Conservation (phyloP, 495 filamentous ascomycete species). For the Aspergillus homomorphus region DNA sequence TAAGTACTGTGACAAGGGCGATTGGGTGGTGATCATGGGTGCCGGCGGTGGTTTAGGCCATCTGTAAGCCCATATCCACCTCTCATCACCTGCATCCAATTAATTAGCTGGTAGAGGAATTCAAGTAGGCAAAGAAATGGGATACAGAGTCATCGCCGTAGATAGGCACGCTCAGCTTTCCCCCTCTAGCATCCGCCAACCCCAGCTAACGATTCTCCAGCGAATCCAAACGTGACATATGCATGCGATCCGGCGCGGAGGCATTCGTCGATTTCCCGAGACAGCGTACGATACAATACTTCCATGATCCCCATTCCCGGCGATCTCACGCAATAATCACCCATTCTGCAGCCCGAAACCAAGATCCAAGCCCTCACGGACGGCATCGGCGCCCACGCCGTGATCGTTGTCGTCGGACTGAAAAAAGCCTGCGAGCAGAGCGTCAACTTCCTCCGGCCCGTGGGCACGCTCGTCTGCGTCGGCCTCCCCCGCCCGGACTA, state of each 20-base stretch:
- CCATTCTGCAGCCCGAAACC: not conserved
- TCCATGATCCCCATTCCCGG: not conserved
- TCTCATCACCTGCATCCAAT: not conserved
- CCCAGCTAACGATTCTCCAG: not conserved
- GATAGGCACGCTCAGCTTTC: constrained; percentile 5
- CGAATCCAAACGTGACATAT: constrained; percentile 9
- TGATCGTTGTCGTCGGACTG: constrained; percentile 17
- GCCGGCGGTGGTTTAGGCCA: constrained; percentile 37
- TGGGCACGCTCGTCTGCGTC: constrained; percentile 21
- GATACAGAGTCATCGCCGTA: constrained; percentile 20
- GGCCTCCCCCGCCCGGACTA: constrained; percentile 16
- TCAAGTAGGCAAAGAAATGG: constrained; percentile 20
- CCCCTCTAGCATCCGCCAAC: not conserved
- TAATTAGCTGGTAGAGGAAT: constrained; percentile 1
- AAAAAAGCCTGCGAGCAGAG: constrained; percentile 13
- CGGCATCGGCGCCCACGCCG: constrained; percentile 19
- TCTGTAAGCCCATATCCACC: constrained; percentile 1
- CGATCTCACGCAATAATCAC: not conserved
- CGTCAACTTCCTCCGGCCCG: constrained; percentile 13
- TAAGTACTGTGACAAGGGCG: constrained; percentile 20
- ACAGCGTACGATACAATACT: constrained; percentile 1
- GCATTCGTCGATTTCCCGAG: constrained; percentile 10
- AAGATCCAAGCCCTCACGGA: constrained; percentile 11
- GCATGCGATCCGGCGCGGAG: constrained; percentile 10
- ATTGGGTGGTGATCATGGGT: constrained; percentile 34